Conservation (phyloP, 2,329 filamentous ascomycete genomes). For the Cladosporium sp. region DNA sequence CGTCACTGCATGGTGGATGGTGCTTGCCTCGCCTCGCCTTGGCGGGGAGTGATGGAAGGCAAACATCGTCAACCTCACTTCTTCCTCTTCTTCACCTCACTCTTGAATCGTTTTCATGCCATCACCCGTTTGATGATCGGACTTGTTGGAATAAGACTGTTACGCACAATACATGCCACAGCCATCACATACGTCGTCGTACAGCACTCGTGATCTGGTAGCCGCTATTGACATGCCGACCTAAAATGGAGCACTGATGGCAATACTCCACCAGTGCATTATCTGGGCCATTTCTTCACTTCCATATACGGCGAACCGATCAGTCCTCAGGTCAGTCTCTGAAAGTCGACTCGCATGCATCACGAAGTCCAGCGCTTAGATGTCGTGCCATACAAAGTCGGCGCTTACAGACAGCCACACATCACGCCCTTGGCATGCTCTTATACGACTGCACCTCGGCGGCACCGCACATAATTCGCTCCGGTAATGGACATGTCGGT, state of each 20-base stretch:
- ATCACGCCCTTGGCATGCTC: constrained; percentile 14
- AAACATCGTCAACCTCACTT: neutral
- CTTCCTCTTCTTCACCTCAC: neutral
- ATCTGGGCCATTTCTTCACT: neutral
- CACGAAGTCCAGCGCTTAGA: constrained; percentile 9
- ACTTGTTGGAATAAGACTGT: no score
- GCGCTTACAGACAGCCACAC: constrained; percentile 17
- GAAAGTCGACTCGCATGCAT: neutral
- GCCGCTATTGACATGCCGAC: neutral
- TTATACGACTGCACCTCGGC: constrained; percentile 14
- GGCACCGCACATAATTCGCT: constrained; percentile 27
- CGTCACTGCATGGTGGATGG: neutral
- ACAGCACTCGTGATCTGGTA: neutral
- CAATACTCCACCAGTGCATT: no score
- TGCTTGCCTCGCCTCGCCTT: neutral
- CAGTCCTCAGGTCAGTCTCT: neutral
- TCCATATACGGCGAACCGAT: neutral
- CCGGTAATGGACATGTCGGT: constrained; percentile 12
- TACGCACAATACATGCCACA: neutral
- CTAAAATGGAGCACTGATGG: no score
- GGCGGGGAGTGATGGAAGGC: neutral
- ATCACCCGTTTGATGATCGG: no score
- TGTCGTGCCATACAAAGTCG: constrained; percentile 1
- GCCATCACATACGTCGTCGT: neutral
- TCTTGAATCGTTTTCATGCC: no score